phyloP scores from a whole-genome alignment of 192 early-diverging fungal genomes.

The Rhizophagus clarus region DNA sequence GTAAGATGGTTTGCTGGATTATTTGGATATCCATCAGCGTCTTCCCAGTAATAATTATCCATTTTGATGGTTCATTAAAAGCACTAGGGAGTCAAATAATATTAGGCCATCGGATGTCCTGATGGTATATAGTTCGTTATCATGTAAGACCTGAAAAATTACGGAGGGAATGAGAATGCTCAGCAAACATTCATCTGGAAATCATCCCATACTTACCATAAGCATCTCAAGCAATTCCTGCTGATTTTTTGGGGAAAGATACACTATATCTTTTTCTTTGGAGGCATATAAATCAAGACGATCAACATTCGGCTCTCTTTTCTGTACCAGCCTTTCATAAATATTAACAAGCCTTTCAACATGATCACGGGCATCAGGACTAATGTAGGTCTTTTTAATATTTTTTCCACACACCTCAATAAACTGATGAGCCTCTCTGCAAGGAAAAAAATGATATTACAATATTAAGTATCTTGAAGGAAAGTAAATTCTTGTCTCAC shows the following conservation, averaged over 20 bases:
- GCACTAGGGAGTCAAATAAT: background rate
- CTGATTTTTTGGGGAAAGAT: background rate
- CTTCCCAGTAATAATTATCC: slow-evolving; percentile 1
- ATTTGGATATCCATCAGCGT: background rate
- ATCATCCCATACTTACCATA: background rate
- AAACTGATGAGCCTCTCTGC: background rate
- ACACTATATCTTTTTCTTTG: background rate
- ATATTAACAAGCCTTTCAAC: background rate
- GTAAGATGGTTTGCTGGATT: background rate
- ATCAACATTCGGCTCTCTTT: background rate
- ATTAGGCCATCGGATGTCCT: background rate
- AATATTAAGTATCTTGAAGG: background rate
- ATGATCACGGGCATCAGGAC: background rate
- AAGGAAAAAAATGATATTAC: background rate
- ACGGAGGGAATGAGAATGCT: background rate
- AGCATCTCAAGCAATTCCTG: background rate
- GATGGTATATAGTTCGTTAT: background rate
- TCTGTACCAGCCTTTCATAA: background rate
- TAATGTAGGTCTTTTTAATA: background rate
- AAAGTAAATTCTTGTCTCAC: background rate
- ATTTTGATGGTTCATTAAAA: background rate
- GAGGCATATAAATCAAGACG: background rate
- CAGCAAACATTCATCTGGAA: background rate
- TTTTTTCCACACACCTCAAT: background rate
- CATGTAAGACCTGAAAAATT: background rate